A percentile compares a stretch with the other conserved stretches of the same genome.
Evolutionary conservation across 108 stramenopile genomes (phyloP).

Genomic region (Nitzschia sp.): DNA sequence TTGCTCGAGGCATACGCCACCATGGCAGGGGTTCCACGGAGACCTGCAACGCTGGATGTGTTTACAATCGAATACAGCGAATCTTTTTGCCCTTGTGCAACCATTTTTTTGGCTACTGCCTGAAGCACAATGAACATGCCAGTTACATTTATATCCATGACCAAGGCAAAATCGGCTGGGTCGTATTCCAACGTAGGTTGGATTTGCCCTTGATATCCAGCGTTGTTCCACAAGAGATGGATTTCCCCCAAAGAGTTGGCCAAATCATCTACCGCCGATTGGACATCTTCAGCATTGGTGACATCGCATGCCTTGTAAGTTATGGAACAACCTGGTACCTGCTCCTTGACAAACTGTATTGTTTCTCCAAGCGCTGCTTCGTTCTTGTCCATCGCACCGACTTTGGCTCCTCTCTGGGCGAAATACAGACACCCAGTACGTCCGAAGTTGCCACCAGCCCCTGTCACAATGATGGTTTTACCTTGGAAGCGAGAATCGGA

Average conservation of each 20-base stretch:
- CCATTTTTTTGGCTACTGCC: conserved; percentile 75
- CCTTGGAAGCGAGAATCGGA: conserved; percentile 44
- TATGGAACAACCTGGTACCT: conserved; percentile 22
- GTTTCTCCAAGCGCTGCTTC: conserved; percentile 61
- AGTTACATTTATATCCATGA: conserved; percentile 91
- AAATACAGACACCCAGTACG: conserved; percentile 78
- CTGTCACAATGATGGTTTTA: conserved; percentile 79
- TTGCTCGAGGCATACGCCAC: conserved; percentile 83
- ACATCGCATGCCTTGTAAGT: conserved; percentile 62
- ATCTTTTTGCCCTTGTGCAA: conserved; percentile 35
- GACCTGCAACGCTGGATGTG: conserved; percentile 81
- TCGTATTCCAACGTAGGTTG: conserved; percentile 81
- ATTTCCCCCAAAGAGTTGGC: conserved; percentile 50
- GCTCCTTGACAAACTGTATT: conserved; percentile 9
- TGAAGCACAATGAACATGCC: conserved; percentile 89
- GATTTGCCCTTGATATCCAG: conserved; percentile 93
- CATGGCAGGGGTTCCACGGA: conserved; percentile 89
- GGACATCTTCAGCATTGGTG: conserved; percentile 52
- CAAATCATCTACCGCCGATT: conserved; percentile 40
- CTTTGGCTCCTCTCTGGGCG: conserved; percentile 71
- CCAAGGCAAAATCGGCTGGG: conserved; percentile 71
- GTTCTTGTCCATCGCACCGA: conserved; percentile 77
- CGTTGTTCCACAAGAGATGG: conserved; percentile 90
- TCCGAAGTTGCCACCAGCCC: conserved; percentile 89
- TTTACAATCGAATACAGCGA: conserved; percentile 77